Conservation (phyloP, 2,329 filamentous ascomycete genomes). For the Chrysosporium queenslandicum region DNA sequence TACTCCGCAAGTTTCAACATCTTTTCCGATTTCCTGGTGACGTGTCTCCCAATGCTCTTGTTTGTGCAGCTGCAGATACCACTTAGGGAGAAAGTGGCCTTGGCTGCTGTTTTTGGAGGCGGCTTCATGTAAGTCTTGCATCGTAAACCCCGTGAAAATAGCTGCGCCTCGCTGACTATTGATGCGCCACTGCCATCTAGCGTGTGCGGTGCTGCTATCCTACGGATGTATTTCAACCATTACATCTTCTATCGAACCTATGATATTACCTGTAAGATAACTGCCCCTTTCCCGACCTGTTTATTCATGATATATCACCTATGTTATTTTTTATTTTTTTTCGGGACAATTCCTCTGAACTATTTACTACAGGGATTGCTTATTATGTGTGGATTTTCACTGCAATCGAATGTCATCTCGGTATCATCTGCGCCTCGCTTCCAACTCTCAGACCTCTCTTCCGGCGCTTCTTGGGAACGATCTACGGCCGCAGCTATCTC, state of each 20-base stretch:
- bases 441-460: constrained; percentile 8
- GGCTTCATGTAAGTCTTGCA: constrained; percentile 8
- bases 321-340: too few relatives aligned
- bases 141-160: neutral
- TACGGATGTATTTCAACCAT: constrained; percentile 6
- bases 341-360: neutral
- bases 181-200: neutral
- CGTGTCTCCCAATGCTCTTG: constrained; percentile 8
- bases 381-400: constrained; percentile 9
- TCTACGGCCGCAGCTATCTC: neutral
- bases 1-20: constrained; percentile 6
- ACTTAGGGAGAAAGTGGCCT: constrained; percentile 5
- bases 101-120: constrained; percentile 8
- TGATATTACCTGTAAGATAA: constrained; percentile 9
- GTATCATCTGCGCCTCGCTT: constrained; percentile 7
- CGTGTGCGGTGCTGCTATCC: constrained; percentile 4
- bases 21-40: constrained; percentile 6
- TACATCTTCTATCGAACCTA: constrained; percentile 8
- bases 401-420: constrained; percentile 6
- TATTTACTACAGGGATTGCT: constrained; percentile 1
- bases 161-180: neutral
- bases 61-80: constrained; percentile 12
- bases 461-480: constrained; percentile 6
- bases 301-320: too few relatives aligned
- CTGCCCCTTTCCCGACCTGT: neutral